These are phyloP conservation scores for Phytophthora aleatoria DNA, from an alignment of 352 stramenopile species.

Conservation along the genomic window DNA sequence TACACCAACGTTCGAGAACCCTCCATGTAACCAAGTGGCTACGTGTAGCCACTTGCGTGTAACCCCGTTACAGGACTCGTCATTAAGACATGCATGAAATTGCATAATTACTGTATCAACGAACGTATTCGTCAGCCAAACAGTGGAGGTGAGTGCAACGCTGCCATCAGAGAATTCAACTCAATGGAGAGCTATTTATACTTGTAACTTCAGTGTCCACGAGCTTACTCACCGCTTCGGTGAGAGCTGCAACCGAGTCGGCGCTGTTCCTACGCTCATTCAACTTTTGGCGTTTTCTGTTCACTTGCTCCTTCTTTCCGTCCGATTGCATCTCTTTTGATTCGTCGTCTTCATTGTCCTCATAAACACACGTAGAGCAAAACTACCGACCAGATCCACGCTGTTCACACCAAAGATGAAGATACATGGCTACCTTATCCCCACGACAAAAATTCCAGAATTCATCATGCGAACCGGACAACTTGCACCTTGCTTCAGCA, in stretches of 20 bases:
- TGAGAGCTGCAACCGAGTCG: too few species aligned
- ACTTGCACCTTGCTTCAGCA: not conserved
- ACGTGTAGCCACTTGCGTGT: too few species aligned
- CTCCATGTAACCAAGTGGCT: too few species aligned
- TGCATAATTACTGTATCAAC: constrained; percentile 1
- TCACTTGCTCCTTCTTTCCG: too few species aligned
- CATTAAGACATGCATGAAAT: constrained; percentile 16
- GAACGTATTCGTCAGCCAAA: not conserved
- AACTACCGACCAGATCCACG: not conserved
- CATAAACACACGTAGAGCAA: not conserved
- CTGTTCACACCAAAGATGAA: not conserved
- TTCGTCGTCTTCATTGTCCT: not conserved
- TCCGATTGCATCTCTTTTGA: not conserved
- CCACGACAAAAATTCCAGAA: not conserved
- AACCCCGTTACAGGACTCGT: not conserved
- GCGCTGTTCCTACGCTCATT: too few species aligned
- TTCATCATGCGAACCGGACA: not conserved
- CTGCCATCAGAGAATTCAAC: not conserved
- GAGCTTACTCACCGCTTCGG: too few species aligned
- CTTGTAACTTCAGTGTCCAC: too few species aligned
- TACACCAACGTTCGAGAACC: too few species aligned
- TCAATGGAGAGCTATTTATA: not conserved
- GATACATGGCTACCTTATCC: not conserved
- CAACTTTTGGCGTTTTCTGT: too few species aligned
- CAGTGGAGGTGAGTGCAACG: not conserved